A percentile compares a stretch with the other conserved stretches of the same genome.
Conservation (phyloP, 2,329 filamentous ascomycete species). For the Cladobotryum mycophilum region DNA sequence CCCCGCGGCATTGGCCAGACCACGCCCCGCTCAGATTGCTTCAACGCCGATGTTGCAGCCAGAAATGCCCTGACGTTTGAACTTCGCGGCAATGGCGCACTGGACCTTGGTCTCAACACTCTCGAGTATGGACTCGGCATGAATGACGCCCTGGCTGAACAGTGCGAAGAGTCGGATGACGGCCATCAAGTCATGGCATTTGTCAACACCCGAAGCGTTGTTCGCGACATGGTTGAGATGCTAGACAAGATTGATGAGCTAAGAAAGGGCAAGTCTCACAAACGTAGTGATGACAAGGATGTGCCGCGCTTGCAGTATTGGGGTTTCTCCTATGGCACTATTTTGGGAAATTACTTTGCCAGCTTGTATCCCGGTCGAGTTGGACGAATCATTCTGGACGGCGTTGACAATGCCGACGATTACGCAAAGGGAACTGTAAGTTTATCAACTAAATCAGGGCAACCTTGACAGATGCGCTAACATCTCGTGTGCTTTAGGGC, state of each 20-base stretch:
- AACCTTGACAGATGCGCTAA: not conserved
- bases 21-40: conserved; percentile 34
- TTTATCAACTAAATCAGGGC: not conserved
- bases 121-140: conserved; percentile 15
- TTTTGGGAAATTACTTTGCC: conserved; percentile 27
- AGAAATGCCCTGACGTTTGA: conserved; percentile 24
- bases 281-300: not conserved
- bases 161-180: conserved; percentile 20
- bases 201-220: conserved; percentile 33
- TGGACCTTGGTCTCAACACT: conserved; percentile 11
- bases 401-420: conserved; percentile 29
- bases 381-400: conserved; percentile 36
- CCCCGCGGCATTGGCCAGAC: conserved; percentile 34
- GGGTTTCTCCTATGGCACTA: conserved; percentile 40
- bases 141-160: conserved; percentile 17
- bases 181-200: conserved; percentile 23
- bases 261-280: conserved; percentile 4
- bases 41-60: conserved; percentile 20
- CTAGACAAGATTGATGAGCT: conserved; percentile 32
- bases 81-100: conserved; percentile 20
- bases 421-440: conserved; percentile 20
- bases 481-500: conserved; percentile 11
- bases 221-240: conserved; percentile 37
- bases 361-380: conserved; percentile 30
- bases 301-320: conserved; percentile 35